phyloP scores from a whole-genome alignment of 148 eudicot species.

The Vaccinium corymbosum region DNA sequence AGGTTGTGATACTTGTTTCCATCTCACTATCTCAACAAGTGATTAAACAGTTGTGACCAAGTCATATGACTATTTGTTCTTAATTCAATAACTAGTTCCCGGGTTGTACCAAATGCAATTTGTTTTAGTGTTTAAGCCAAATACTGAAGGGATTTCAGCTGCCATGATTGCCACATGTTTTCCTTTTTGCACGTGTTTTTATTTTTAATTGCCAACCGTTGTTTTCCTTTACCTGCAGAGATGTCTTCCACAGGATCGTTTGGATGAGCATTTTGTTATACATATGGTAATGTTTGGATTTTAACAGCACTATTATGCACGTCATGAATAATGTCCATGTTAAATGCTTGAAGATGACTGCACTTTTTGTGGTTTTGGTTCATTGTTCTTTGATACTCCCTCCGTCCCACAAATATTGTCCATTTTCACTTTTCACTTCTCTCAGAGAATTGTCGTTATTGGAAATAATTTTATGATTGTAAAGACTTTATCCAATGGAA shows the following conservation, averaged over 20 bases:
- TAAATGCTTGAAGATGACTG: constrained; percentile 5
- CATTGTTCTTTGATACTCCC: not conserved
- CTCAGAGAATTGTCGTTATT: no score
- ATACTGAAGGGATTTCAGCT: constrained; percentile 9
- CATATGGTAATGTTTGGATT: constrained; percentile 61
- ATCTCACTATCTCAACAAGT: not conserved
- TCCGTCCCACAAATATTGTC: no score
- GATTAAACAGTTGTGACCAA: not conserved
- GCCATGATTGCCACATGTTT: not conserved
- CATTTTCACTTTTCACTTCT: no score
- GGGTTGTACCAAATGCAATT: not conserved
- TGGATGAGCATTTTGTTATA: constrained; percentile 90
- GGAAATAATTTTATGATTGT: no score
- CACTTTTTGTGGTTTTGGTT: not conserved
- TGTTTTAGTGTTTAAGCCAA: not conserved
- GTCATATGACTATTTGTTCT: not conserved
- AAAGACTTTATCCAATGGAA: no score
- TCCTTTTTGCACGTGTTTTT: not conserved
- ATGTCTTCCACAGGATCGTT: constrained; percentile 76
- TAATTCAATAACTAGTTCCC: not conserved
- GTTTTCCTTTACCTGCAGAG: constrained; percentile 52
- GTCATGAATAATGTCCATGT: not conserved
- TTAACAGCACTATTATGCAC: not conserved
- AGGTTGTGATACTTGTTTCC: not conserved
- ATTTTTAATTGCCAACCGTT: constrained; percentile 16